Percentiles rank a stretch among this genome's conserved stretches.
Evolutionary conservation across 2,329 filamentous ascomycete genomes (phyloP).

Genomic region (Coniochaeta sp.): DNA sequence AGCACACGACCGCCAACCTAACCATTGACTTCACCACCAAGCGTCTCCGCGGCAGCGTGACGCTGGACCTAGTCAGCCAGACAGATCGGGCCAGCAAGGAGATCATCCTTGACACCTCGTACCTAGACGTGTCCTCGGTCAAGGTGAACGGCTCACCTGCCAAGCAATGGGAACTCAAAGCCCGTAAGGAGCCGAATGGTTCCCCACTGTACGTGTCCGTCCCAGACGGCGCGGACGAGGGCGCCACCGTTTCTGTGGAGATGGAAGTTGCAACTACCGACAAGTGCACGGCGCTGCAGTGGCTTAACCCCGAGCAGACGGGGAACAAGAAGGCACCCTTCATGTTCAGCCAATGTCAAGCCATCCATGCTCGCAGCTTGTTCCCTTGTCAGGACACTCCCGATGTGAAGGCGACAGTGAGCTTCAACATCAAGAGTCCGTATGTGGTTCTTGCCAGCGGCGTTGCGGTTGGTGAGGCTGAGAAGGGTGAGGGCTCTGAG

Average conservation of each 20-base stretch:
- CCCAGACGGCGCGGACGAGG: slow-evolving; percentile 45
- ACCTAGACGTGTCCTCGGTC: slow-evolving; percentile 65
- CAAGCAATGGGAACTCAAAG: slow-evolving; percentile 61
- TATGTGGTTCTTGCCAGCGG: slow-evolving; percentile 91
- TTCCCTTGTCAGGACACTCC: slow-evolving; percentile 98
- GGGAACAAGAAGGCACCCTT: slow-evolving; percentile 94
- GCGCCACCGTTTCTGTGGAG: slow-evolving; percentile 44
- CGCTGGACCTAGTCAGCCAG: slow-evolving; percentile 68
- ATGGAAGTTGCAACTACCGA: slow-evolving; percentile 76
- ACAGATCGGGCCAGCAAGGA: slow-evolving; percentile 66
- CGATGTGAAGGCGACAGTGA: slow-evolving; percentile 92
- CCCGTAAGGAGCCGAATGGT: slow-evolving; percentile 66
- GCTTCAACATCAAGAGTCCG: slow-evolving; percentile 79
- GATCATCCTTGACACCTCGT: slow-evolving; percentile 83
- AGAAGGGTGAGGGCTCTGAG: slow-evolving; percentile 41
- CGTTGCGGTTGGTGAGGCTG: slow-evolving; percentile 45
- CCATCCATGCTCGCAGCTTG: slow-evolving; percentile 86
- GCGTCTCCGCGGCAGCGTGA: slow-evolving; percentile 67
- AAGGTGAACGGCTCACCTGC: slow-evolving; percentile 57
- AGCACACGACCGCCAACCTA: slow-evolving; percentile 75
- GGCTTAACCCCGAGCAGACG: slow-evolving; percentile 89
- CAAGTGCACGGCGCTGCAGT: slow-evolving; percentile 87
- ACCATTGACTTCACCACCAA: slow-evolving; percentile 78
- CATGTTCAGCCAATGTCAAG: slow-evolving; percentile 97
- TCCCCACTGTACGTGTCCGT: slow-evolving; percentile 61